These are phyloP conservation scores for Sarocladiaceae sp. DNA, from an alignment of 2,329 filamentous ascomycete genomes.

Conservation along the genomic window DNA sequence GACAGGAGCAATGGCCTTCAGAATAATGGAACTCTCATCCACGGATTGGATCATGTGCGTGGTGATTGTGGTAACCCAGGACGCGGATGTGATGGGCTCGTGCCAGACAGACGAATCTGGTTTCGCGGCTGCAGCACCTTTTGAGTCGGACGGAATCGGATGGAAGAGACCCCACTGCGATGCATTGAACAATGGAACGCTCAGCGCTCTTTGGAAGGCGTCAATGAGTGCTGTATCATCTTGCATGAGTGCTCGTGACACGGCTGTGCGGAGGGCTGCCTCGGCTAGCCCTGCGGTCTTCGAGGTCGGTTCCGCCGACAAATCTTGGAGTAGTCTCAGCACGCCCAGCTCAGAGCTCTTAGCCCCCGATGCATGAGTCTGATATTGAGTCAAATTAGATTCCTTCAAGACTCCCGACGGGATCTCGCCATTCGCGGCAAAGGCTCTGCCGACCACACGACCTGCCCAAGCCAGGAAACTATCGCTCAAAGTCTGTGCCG, in stretches of 20 bases:
- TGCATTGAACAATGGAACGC: slow-evolving; percentile 45
- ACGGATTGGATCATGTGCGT: slow-evolving; percentile 57
- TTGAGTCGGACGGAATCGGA: slow-evolving; percentile 50
- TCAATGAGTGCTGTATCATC: slow-evolving; percentile 44
- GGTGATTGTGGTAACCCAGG: slow-evolving; percentile 62
- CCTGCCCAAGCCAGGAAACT: slow-evolving; percentile 83
- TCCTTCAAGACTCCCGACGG: slow-evolving; percentile 57
- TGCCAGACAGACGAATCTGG: slow-evolving; percentile 25
- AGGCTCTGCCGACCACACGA: slow-evolving; percentile 77
- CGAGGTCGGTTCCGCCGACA: slow-evolving; percentile 56
- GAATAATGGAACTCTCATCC: slow-evolving; percentile 53
- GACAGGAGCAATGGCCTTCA: slow-evolving; percentile 64
- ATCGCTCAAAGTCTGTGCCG: slow-evolving; percentile 55
- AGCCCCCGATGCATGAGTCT: slow-evolving; percentile 36
- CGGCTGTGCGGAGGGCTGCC: slow-evolving; percentile 51
- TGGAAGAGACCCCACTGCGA: slow-evolving; percentile 55
- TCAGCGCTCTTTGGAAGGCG: slow-evolving; percentile 48
- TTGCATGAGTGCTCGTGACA: slow-evolving; percentile 47
- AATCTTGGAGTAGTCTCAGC: slow-evolving; percentile 55
- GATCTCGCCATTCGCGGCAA: slow-evolving; percentile 69
- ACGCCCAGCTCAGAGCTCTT: slow-evolving; percentile 60
- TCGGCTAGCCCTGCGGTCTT: slow-evolving; percentile 56
- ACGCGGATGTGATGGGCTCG: slow-evolving; percentile 35
- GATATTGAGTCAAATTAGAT: slow-evolving; percentile 49
- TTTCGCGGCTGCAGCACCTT: not conserved